phyloP scores from a whole-genome alignment of 73 alveolate genomes.

The Symbiodinium pilosum region DNA sequence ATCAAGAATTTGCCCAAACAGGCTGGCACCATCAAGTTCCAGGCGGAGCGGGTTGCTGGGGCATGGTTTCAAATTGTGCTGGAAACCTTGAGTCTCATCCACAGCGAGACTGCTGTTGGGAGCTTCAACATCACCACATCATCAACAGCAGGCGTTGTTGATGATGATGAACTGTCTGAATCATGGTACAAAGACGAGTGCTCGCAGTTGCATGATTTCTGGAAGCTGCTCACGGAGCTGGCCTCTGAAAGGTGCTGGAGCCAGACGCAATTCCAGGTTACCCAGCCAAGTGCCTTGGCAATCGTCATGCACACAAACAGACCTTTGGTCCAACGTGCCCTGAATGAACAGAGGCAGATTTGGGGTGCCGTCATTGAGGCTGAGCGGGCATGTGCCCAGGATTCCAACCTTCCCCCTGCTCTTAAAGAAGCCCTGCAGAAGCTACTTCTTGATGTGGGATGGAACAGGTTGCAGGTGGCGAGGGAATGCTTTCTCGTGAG shows the following conservation, averaged over 20 bases:
- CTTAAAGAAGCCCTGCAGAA: neutral
- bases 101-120: neutral
- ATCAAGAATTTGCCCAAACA: neutral
- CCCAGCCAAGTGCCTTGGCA: neutral
- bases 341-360: neutral
- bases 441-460: neutral
- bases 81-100: neutral
- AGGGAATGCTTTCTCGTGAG: neutral
- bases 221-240: neutral
- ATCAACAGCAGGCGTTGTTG: neutral
- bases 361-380: neutral
- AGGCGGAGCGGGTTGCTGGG: neutral
- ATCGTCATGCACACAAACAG: neutral
- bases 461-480: neutral
- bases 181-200: neutral
- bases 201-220: neutral
- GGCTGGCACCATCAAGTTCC: neutral
- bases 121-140: neutral
- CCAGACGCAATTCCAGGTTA: neutral
- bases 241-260: neutral
- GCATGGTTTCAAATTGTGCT: neutral
- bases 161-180: neutral
- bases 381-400: neutral
- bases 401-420: neutral
- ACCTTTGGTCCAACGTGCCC: neutral